A percentile compares a stretch with the other conserved stretches of the same genome.
These are phyloP conservation scores for Eremothecium sinecaudum DNA, from an alignment of 1,139 yeast species.

Conservation along the genomic window DNA sequence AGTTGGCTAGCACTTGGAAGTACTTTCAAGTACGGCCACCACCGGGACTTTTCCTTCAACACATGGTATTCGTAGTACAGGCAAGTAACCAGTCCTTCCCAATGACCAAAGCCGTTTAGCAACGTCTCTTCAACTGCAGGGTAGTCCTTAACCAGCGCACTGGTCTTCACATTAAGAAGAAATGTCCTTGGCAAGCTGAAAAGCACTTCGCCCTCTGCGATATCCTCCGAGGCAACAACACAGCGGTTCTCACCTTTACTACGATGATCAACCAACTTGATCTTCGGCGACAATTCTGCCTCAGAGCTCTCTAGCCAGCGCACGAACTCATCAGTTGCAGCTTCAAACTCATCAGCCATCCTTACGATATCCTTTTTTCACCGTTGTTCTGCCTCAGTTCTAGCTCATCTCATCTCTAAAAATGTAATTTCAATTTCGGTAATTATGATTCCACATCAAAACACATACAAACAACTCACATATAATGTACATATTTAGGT, in stretches of 20 bases:
- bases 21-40: constrained; percentile 64
- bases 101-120: constrained; percentile 43
- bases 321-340: constrained; percentile 37
- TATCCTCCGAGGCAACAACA: constrained; percentile 53
- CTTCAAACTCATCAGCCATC: constrained; percentile 21
- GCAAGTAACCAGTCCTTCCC: constrained; percentile 69
- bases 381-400: too few species aligned
- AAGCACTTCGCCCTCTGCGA: constrained; percentile 48
- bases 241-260: constrained; percentile 64
- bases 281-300: constrained; percentile 44
- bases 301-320: constrained; percentile 45
- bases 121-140: constrained; percentile 35
- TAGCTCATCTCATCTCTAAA: too few species aligned
- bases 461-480: too few species aligned
- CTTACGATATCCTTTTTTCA: too few species aligned
- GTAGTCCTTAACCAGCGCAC: constrained; percentile 36
- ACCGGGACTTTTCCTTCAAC: constrained; percentile 40
- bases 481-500: too few species aligned
- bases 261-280: constrained; percentile 54
- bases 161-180: constrained; percentile 50
- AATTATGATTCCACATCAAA: too few species aligned
- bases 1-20: constrained; percentile 46
- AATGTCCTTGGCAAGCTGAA: constrained; percentile 58
- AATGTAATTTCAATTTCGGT: too few species aligned
- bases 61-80: constrained; percentile 47